Evolutionary conservation across 495 filamentous ascomycete species (phyloP), one percentile per base, ranked within the genome.

Genomic region (Penicillium odoratum): DNA sequence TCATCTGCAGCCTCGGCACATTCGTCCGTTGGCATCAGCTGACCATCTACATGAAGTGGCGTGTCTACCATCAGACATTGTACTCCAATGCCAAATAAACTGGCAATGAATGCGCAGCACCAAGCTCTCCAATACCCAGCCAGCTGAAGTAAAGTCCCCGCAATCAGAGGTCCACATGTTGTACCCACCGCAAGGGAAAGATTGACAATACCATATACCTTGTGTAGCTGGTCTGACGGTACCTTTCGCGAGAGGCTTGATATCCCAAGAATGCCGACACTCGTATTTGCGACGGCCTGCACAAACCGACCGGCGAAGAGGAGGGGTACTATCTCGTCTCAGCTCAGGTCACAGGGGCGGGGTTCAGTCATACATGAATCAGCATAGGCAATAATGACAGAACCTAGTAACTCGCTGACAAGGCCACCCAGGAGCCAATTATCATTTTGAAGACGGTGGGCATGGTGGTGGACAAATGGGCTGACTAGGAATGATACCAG

Each of bases 111-210:
- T 0, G 63, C 62, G 33, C 60, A 61, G 10, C 64, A 62, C 66
- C 68, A 71, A 4, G 66, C 66, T 4, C 58, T 5, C 64, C 68
- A 71, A 36, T 73, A 71, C 4, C 70, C 70, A 2, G 57, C 59
- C 5, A 59, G 4, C 31, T 69, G 56, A 10, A 71, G 63, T 0
- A 73, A 31, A 8, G 65, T 53, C 0, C 38, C 38, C 10, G 38
- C 38, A 6, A 40, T 40, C 38, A 40, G 15, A 40, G 38, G 38
- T 16, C 10, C 38, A 40, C 13, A 13, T 5, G 38, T 40, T 16
- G 38, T n/a, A 15, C 38, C 38, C 10, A 40, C 15, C 13, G 38
- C 38, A 15, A 40, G 38, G 38, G 38, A 15, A 40, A 40, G 5
- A 2, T 13, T 16, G 4, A 40, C n/a, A 5, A 40, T 16, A 5